Conservation (phyloP, 768 basidiomycete species). For the Lepiota venenata region DNA sequence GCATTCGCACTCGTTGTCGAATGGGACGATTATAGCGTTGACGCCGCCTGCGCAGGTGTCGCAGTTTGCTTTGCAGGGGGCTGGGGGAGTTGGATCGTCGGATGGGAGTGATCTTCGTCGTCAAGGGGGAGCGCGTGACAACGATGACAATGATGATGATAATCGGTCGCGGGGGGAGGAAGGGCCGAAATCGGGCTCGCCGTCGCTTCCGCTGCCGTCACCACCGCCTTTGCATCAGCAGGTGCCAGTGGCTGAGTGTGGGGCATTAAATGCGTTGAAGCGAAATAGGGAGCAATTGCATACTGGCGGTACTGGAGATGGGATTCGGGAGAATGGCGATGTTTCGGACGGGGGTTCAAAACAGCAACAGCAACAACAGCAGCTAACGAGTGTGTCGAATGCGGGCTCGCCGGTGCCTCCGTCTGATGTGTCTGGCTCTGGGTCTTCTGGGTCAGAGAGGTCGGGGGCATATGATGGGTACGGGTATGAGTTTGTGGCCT, state of each 20-base stretch:
- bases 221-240: conserved; percentile 29
- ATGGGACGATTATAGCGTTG: conserved; percentile 35
- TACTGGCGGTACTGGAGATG: too few species aligned
- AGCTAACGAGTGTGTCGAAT: too few species aligned
- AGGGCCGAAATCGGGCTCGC: conserved; percentile 32
- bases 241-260: too few species aligned
- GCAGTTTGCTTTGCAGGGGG: conserved; percentile 12
- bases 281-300: conserved; percentile 10
- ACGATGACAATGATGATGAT: neutral
- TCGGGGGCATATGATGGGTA: neutral
- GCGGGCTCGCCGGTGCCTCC: neutral
- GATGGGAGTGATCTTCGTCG: conserved; percentile 35
- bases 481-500: neutral
- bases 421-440: conserved; percentile 13
- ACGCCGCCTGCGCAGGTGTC: conserved; percentile 22
- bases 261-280: neutral
- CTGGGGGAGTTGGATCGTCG: conserved; percentile 34
- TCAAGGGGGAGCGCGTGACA: conserved; percentile 43
- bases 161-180: neutral
- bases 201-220: conserved; percentile 44
- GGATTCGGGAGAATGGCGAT: too few species aligned
- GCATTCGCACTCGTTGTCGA: conserved; percentile 48
- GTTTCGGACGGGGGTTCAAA: too few species aligned
- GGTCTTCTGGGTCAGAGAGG: neutral
- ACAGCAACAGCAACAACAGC: too few species aligned